Conservation (phyloP, 2,329 filamentous ascomycete genomes). For the Calonectria leucothoes region DNA sequence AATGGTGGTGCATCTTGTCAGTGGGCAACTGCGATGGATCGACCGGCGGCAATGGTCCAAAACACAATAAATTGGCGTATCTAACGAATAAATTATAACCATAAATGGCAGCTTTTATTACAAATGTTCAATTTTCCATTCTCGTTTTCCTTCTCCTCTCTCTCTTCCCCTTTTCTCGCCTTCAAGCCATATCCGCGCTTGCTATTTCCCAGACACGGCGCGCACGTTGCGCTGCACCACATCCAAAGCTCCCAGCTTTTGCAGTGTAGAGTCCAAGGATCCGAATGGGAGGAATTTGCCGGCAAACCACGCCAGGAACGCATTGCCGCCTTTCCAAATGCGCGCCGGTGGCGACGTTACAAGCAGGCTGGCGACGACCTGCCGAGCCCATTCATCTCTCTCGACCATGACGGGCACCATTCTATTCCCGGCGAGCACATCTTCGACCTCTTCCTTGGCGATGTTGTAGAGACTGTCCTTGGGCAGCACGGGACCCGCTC, state of each 20-base stretch:
- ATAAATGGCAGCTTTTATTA: background rate
- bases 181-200: too few relatives aligned
- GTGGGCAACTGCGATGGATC: background rate
- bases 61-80: background rate
- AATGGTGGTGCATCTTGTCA: background rate
- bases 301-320: background rate
- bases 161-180: background rate
- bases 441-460: constrained; percentile 5
- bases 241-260: constrained; percentile 1
- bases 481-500: background rate
- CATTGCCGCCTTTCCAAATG: constrained; percentile 7
- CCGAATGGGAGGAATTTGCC: background rate
- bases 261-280: background rate
- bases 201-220: background rate
- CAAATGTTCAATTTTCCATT: background rate
- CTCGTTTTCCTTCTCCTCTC: background rate
- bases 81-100: background rate
- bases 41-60: background rate
- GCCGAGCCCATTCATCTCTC: background rate
- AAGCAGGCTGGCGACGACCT: background rate
- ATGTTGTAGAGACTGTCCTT: constrained; percentile 10
- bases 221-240: background rate
- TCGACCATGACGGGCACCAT: background rate
- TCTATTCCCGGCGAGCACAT: background rate
- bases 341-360: background rate